Percentiles rank a stretch among this genome's conserved stretches.
Conservation (phyloP, 345 rosid genomes). For the Gossypium arboreum region DNA sequence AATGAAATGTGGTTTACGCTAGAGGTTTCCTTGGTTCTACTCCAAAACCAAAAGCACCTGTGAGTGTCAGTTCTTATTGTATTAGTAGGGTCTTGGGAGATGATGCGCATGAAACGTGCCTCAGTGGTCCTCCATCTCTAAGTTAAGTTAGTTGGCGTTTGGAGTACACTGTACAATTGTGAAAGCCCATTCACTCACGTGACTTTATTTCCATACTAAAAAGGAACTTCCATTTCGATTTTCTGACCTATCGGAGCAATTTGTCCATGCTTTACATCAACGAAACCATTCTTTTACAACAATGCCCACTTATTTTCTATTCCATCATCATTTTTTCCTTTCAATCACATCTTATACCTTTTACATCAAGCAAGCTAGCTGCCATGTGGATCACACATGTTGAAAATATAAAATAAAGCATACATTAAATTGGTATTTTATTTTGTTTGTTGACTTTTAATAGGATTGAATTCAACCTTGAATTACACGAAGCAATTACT, state of each 20-base stretch:
- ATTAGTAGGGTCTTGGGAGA: neutral
- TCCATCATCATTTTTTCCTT: neutral
- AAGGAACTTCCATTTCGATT: neutral
- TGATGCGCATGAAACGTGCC: neutral
- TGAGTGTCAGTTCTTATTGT: too few species aligned
- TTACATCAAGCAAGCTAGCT: neutral
- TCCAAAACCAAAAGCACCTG: neutral
- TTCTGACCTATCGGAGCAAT: neutral
- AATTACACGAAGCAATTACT: neutral
- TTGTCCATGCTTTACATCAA: neutral
- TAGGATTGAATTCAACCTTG: neutral
- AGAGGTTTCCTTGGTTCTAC: neutral
- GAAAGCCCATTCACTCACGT: neutral
- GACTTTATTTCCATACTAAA: neutral
- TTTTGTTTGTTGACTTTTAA: too few species aligned
- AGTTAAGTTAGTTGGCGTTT: too few species aligned
- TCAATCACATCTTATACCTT: neutral
- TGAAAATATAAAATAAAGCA: neutral
- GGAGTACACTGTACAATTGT: neutral
- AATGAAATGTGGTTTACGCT: slow-evolving; percentile 3
- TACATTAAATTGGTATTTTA: too few species aligned
- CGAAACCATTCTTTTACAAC: neutral
- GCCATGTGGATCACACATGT: neutral
- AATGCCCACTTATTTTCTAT: neutral
- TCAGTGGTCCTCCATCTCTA: neutral